A percentile compares a stretch with the other conserved stretches of the same genome.
phyloP scores from a whole-genome alignment of 1,284 basidiomycete species.

The Athelia psychrophila region DNA sequence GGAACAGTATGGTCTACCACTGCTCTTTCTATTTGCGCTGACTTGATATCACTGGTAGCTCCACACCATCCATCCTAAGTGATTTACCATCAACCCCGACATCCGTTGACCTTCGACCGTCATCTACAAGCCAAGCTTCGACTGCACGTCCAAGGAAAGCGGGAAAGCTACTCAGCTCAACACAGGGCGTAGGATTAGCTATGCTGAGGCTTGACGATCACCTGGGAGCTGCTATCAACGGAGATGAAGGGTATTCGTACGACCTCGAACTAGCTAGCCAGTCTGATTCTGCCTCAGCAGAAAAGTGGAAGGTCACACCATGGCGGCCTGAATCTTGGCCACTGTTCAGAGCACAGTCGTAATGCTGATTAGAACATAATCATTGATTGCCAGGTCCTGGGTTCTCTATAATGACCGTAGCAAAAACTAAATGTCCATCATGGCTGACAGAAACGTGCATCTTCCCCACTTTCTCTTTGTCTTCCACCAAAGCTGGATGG shows the following conservation, averaged over 20 bases:
- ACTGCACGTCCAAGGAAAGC: constrained; percentile 53
- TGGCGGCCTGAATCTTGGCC: constrained; percentile 79
- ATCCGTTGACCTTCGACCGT: constrained; percentile 11
- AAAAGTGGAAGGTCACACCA: constrained; percentile 43
- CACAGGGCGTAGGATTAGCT: constrained; percentile 61
- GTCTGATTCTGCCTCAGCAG: constrained; percentile 15
- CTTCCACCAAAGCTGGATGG: constrained; percentile 21
- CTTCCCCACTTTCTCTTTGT: constrained; percentile 23
- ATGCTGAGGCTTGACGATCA: constrained; percentile 70
- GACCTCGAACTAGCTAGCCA: constrained; percentile 3
- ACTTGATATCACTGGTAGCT: too few species aligned
- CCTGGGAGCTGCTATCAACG: constrained; percentile 26
- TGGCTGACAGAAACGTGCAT: constrained; percentile 77
- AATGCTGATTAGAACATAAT: background rate
- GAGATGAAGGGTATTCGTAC: constrained; percentile 8
- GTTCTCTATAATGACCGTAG: constrained; percentile 68
- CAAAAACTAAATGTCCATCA: constrained; percentile 81
- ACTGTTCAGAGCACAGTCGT: constrained; percentile 14
- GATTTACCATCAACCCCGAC: constrained; percentile 35
- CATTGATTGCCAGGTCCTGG: background rate
- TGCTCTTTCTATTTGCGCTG: background rate
- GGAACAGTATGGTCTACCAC: constrained; percentile 23
- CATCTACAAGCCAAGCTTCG: background rate
- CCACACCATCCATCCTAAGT: constrained; percentile 23
- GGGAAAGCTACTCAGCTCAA: constrained; percentile 63